Evolutionary conservation across 2,329 filamentous ascomycete genomes (phyloP).

Genomic region (Malbranchea zuffiana): DNA sequence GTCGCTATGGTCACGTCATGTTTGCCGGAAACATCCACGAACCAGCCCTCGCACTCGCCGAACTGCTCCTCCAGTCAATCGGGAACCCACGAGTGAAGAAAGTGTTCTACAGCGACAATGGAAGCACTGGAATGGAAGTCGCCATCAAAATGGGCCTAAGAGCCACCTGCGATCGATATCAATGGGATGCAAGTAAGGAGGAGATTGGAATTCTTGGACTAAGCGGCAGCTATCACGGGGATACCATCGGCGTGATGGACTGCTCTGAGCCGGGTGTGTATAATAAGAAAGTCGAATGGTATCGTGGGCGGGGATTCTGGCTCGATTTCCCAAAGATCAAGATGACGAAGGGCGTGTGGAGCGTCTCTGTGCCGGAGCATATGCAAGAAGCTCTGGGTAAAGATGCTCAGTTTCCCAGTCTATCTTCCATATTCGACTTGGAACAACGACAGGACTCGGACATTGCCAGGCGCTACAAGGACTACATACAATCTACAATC

Average conservation of each 20-base stretch:
- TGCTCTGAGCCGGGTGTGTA: conserved; percentile 64
- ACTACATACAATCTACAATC: conserved; percentile 48
- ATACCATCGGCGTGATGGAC: conserved; percentile 84
- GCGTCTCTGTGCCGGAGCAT: conserved; percentile 45
- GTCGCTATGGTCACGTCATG: conserved; percentile 80
- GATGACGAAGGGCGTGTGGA: conserved; percentile 56
- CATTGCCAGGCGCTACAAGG: conserved; percentile 44
- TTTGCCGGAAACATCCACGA: conserved; percentile 72
- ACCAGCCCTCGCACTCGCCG: conserved; percentile 59
- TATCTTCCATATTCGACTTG: conserved; percentile 53
- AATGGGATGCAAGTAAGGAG: conserved; percentile 48
- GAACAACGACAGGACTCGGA: conserved; percentile 37
- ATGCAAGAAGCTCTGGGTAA: conserved; percentile 40
- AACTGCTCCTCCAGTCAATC: conserved; percentile 49
- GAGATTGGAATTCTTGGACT: conserved; percentile 60
- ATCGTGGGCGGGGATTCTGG: conserved; percentile 67
- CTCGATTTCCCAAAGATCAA: conserved; percentile 66
- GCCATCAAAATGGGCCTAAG: conserved; percentile 76
- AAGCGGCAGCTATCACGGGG: conserved; percentile 74
- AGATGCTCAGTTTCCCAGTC: conserved; percentile 35
- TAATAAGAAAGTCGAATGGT: conserved; percentile 82
- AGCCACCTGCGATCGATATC: conserved; percentile 55
- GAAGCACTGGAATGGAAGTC: conserved; percentile 74
- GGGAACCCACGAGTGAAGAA: conserved; percentile 55
- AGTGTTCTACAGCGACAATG: conserved; percentile 75